Evolutionary conservation across 345 rosid species (phyloP).

Genomic region (Aquilaria malaccensis): DNA sequence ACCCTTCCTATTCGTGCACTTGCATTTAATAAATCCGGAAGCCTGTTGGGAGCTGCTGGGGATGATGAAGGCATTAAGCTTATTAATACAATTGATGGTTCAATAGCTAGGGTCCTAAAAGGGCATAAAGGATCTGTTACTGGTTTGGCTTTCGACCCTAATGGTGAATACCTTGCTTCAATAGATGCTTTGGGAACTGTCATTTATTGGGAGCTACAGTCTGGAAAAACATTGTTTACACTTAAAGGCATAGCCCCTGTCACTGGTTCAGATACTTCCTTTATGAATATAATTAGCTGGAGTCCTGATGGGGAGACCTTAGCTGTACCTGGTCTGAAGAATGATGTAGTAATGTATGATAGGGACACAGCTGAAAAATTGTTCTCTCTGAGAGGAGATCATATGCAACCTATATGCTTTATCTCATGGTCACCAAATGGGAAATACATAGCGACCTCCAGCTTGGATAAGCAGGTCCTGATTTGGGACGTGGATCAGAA

Average conservation of each 20-base stretch:
- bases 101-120: conserved; percentile 83
- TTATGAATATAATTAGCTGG: conserved; percentile 68
- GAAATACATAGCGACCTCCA: conserved; percentile 83
- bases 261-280: conserved; percentile 49
- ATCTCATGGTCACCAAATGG: conserved; percentile 94
- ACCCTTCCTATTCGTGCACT: conserved; percentile 85
- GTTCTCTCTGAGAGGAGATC: conserved; percentile 79
- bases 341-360: conserved; percentile 88
- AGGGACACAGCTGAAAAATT: conserved; percentile 88
- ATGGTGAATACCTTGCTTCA: conserved; percentile 74
- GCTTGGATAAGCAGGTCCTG: conserved; percentile 78
- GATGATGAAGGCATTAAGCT: conserved; percentile 98
- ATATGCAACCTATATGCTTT: conserved; percentile 58
- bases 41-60: conserved; percentile 92
- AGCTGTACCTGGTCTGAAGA: conserved; percentile 81
- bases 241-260: conserved; percentile 65
- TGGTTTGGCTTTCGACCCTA: conserved; percentile 77
- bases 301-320: conserved; percentile 91
- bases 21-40: conserved; percentile 79
- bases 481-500: conserved; percentile 85
- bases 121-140: conserved; percentile 84
- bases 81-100: conserved; percentile 84
- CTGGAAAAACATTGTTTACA: conserved; percentile 50
- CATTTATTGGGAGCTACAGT: conserved; percentile 79
- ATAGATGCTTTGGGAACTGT: conserved; percentile 81